Conservation (phyloP, 352 stramenopile genomes). For the Phytophthora megakarya region DNA sequence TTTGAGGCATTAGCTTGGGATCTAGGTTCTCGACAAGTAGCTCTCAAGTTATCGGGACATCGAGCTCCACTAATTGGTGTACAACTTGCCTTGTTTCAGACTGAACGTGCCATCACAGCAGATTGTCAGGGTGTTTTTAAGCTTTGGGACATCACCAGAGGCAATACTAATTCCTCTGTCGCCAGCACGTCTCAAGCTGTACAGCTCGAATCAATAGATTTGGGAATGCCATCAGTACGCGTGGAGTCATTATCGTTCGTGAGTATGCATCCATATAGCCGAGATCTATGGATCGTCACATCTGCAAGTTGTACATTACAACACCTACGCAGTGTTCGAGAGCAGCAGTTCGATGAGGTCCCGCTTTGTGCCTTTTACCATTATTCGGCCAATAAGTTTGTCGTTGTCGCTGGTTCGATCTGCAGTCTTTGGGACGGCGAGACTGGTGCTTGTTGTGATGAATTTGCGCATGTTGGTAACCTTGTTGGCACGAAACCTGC, state of each 20-base stretch:
- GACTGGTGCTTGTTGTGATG: constrained; percentile 54
- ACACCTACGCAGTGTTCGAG: constrained; percentile 54
- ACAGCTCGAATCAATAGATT: constrained; percentile 68
- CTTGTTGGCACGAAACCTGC: neutral
- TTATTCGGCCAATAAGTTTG: constrained; percentile 69
- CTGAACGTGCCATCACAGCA: constrained; percentile 79
- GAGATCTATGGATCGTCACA: constrained; percentile 67
- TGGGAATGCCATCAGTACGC: constrained; percentile 50
- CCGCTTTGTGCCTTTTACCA: constrained; percentile 75
- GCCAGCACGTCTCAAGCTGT: constrained; percentile 53
- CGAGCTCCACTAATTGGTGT: constrained; percentile 75
- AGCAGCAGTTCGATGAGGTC: constrained; percentile 75
- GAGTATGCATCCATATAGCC: constrained; percentile 50
- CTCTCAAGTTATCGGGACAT: constrained; percentile 73
- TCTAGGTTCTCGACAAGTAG: constrained; percentile 71
- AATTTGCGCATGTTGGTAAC: constrained; percentile 59
- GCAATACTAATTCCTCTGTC: constrained; percentile 30
- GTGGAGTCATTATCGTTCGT: constrained; percentile 69
- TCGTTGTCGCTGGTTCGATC: constrained; percentile 60
- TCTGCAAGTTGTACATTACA: constrained; percentile 60
- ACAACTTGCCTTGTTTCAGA: constrained; percentile 73
- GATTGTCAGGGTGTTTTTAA: constrained; percentile 80
- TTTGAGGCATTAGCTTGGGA: constrained; percentile 87
- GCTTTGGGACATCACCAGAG: constrained; percentile 82
- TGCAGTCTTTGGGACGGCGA: constrained; percentile 79